Evolutionary conservation across 2,329 filamentous ascomycete genomes (phyloP).

Genomic region (Penicillium psychrosexuale): DNA sequence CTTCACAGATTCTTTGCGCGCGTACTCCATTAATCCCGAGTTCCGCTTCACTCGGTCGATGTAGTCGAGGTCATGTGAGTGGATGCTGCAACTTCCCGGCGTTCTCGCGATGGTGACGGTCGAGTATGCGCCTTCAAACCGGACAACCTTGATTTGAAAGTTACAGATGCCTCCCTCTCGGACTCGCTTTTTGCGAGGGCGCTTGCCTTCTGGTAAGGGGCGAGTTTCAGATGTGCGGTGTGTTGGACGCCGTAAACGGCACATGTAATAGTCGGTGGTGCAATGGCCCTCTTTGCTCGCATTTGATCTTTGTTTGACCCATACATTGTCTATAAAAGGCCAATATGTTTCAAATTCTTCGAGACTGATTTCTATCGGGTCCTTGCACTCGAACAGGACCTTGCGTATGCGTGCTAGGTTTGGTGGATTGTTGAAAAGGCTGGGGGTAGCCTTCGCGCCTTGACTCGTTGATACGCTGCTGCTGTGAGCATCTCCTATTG

Average conservation of each 20-base stretch:
- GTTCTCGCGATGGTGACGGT: constrained; percentile 45
- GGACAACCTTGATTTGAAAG: constrained; percentile 49
- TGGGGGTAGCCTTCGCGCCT: constrained; percentile 19
- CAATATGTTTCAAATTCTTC: constrained; percentile 49
- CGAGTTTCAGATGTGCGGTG: constrained; percentile 41
- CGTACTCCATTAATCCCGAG: constrained; percentile 48
- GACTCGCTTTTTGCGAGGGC: constrained; percentile 43
- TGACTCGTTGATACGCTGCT: background rate
- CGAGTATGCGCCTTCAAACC: constrained; percentile 43
- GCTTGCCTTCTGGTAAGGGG: constrained; percentile 46
- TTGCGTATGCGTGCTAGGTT: constrained; percentile 44
- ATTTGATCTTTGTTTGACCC: constrained; percentile 47
- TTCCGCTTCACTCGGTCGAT: constrained; percentile 50
- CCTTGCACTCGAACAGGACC: constrained; percentile 46
- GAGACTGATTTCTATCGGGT: constrained; percentile 46
- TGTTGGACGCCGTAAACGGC: constrained; percentile 42
- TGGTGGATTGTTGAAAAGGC: constrained; percentile 43
- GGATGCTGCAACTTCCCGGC: constrained; percentile 39
- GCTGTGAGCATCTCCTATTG: background rate
- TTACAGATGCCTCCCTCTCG: constrained; percentile 48
- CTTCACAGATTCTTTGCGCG: constrained; percentile 44
- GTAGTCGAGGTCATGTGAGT: constrained; percentile 48
- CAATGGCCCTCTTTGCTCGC: constrained; percentile 42
- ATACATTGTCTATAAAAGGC: constrained; percentile 52
- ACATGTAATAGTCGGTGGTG: constrained; percentile 49